A percentile compares a stretch with the other conserved stretches of the same genome.
Evolutionary conservation across 1,284 basidiomycete genomes (phyloP).

Genomic region (Entoloma clypeatum): DNA sequence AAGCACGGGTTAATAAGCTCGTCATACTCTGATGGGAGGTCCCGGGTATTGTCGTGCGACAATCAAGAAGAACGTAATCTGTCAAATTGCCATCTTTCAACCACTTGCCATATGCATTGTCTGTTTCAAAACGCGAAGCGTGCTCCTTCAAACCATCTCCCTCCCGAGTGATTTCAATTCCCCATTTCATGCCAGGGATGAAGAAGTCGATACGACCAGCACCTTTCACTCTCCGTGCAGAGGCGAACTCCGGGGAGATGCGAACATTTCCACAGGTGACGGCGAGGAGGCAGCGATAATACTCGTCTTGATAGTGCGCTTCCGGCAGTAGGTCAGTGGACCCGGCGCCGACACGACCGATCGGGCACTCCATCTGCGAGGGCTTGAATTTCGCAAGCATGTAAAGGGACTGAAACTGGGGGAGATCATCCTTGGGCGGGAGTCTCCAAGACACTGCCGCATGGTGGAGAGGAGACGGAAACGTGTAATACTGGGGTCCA

Average conservation of each 20-base stretch:
- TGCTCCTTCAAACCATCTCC: slow-evolving; percentile 10
- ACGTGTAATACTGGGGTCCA: slow-evolving; percentile 3
- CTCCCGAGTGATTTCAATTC: slow-evolving; percentile 7
- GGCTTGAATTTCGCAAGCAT: too few relatives aligned
- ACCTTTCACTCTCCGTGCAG: background rate
- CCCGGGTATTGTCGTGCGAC: slow-evolving; percentile 5
- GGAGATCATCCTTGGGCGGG: slow-evolving; percentile 3
- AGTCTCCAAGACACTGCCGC: slow-evolving; percentile 8
- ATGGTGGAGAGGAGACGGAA: slow-evolving; percentile 3
- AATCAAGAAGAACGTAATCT: slow-evolving; percentile 15
- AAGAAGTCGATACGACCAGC: too few relatives aligned
- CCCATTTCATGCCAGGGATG: slow-evolving; percentile 10
- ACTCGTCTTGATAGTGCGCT: slow-evolving; percentile 9
- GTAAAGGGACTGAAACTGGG: slow-evolving; percentile 3
- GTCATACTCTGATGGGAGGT: slow-evolving; percentile 5
- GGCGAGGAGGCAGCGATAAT: slow-evolving; percentile 5
- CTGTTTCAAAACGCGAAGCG: slow-evolving; percentile 6
- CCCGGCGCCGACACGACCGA: slow-evolving; percentile 1
- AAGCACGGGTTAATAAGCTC: too few relatives aligned
- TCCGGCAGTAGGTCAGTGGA: slow-evolving; percentile 5
- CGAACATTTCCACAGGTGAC: too few relatives aligned
- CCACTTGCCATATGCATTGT: slow-evolving; percentile 7
- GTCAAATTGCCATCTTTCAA: slow-evolving; percentile 3
- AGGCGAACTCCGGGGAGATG: background rate
- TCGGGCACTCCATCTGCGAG: slow-evolving; percentile 4